Percentiles rank a stretch among this genome's conserved stretches.
Evolutionary conservation across 441 rosid genomes (phyloP).

Genomic region (Populus hybrid): DNA sequence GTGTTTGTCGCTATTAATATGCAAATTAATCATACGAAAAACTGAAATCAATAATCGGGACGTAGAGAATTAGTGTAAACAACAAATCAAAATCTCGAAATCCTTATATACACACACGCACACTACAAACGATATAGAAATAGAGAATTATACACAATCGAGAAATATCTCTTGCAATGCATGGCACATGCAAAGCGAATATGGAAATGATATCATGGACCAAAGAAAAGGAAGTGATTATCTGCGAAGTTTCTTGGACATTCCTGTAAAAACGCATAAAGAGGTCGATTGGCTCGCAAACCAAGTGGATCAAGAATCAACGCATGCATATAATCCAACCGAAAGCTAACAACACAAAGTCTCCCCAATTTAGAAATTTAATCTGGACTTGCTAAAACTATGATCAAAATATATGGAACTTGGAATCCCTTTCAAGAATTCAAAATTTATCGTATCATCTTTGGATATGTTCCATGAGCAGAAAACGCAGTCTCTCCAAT

Average conservation of each 20-base stretch:
- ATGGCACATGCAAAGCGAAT: not conserved
- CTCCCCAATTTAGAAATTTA: not conserved
- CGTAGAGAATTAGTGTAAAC: not conserved
- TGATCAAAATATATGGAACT: not conserved
- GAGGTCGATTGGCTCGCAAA: not conserved
- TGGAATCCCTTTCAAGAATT: conserved; percentile 12
- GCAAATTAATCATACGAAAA: not conserved
- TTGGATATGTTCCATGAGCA: conserved; percentile 23
- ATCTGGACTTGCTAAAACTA: not conserved
- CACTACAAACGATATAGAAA: not conserved
- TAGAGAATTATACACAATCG: not conserved
- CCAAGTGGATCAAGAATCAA: conserved; percentile 5
- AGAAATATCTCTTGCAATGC: not conserved
- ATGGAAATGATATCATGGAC: not conserved
- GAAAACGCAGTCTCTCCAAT: not conserved
- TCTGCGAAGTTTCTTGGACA: not conserved
- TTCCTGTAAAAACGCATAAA: not conserved
- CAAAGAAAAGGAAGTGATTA: not conserved
- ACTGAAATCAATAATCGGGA: not conserved
- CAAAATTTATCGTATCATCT: conserved; percentile 11
- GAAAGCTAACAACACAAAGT: conserved; percentile 13
- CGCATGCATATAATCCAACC: conserved; percentile 13
- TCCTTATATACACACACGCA: no score
- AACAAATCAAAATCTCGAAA: no score
- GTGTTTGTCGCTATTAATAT: no score